phyloP scores from a whole-genome alignment of 768 basidiomycete genomes.

The Boletus reticulatus region DNA sequence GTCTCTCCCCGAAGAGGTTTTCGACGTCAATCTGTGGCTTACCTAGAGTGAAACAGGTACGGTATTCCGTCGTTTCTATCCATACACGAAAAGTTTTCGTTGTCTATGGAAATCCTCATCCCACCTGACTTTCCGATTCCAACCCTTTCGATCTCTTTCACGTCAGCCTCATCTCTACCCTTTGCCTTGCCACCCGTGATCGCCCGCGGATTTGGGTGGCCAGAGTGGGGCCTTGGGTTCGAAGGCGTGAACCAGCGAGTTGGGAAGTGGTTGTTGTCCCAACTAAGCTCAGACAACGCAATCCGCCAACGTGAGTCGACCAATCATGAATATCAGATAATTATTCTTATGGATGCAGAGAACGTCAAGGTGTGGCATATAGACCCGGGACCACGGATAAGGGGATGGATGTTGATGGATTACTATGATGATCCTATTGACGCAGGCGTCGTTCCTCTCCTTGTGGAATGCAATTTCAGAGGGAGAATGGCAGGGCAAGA shows the following conservation, averaged over 20 bases:
- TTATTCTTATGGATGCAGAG: background rate
- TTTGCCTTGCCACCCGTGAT: constrained; percentile 74
- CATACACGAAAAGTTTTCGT: constrained; percentile 78
- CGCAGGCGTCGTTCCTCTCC: constrained; percentile 54
- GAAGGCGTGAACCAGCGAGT: constrained; percentile 83
- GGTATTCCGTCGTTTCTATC: constrained; percentile 72
- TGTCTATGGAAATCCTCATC: constrained; percentile 53
- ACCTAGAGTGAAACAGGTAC: constrained; percentile 53
- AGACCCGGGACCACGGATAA: constrained; percentile 41
- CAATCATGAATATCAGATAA: background rate
- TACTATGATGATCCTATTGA: constrained; percentile 61
- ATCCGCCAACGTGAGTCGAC: background rate
- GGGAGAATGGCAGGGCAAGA: constrained; percentile 45
- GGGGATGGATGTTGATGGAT: constrained; percentile 78
- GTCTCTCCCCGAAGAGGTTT: background rate
- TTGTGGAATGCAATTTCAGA: constrained; percentile 78
- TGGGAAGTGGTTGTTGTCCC: constrained; percentile 65
- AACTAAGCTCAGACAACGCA: constrained; percentile 30
- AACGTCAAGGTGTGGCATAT: background rate
- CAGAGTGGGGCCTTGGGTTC: constrained; percentile 70
- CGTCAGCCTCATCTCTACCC: constrained; percentile 81
- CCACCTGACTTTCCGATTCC: constrained; percentile 39
- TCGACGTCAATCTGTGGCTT: constrained; percentile 3
- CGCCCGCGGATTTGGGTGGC: constrained; percentile 85
- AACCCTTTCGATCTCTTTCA: constrained; percentile 70